phyloP scores from a whole-genome alignment of 441 rosid species.

The Pelargonium myrrhifolium region DNA sequence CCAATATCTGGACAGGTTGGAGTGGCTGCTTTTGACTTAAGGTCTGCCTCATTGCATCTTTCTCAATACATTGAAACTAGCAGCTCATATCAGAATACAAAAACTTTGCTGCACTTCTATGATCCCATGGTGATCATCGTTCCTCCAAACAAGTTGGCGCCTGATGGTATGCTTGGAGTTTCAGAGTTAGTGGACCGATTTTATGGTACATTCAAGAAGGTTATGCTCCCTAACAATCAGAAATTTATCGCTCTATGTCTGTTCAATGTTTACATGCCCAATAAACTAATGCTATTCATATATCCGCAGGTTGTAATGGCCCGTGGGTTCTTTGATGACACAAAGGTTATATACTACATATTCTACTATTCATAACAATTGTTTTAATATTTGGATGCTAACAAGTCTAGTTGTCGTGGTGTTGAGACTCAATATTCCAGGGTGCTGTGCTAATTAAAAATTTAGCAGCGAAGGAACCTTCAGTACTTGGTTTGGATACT shows the following conservation, averaged over 20 bases:
- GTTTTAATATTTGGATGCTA: slow-evolving; percentile 18
- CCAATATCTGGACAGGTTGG: slow-evolving; percentile 53
- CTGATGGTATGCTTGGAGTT: slow-evolving; percentile 92
- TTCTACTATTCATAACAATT: not conserved
- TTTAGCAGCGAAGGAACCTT: slow-evolving; percentile 82
- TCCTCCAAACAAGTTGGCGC: slow-evolving; percentile 76
- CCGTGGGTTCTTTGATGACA: slow-evolving; percentile 93
- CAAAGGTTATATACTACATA: slow-evolving; percentile 53
- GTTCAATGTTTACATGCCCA: slow-evolving; percentile 11
- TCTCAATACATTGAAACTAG: slow-evolving; percentile 97
- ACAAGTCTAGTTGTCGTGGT: slow-evolving; percentile 14
- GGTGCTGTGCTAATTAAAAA: slow-evolving; percentile 79
- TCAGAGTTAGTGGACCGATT: slow-evolving; percentile 69
- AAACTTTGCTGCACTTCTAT: slow-evolving; percentile 75
- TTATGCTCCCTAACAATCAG: slow-evolving; percentile 19
- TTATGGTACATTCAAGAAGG: slow-evolving; percentile 71
- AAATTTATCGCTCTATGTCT: slow-evolving; percentile 2
- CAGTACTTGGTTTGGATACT: slow-evolving; percentile 83
- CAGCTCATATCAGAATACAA: slow-evolving; percentile 87
- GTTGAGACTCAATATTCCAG: slow-evolving; percentile 37
- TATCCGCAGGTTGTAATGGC: slow-evolving; percentile 68
- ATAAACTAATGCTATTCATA: slow-evolving; percentile 13
- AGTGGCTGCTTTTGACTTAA: slow-evolving; percentile 87
- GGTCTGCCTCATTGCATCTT: slow-evolving; percentile 85
- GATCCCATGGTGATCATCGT: slow-evolving; percentile 77